Evolutionary conservation across 1,139 yeast genomes (phyloP), one percentile per base, ranked within the genome.

Genomic region (Magnusiomyces fungicola): DNA sequence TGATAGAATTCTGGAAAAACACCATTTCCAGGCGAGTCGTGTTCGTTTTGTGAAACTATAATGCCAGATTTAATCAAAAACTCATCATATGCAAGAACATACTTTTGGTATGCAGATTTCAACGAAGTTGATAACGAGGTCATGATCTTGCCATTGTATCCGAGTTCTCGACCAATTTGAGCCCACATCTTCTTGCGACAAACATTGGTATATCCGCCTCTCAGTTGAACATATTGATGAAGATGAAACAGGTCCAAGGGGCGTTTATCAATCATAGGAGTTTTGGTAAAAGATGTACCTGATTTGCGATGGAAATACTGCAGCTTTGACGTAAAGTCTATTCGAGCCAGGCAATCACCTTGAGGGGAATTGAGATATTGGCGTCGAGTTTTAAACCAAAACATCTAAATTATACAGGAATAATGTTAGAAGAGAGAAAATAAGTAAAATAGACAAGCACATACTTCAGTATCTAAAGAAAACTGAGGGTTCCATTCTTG

Each of bases 51-150:
- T n/a, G 43, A 16, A 6, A 9, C 7, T 3, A 39, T 12, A 7
- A 29, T 22, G 5, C 58, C 57, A 6, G 53, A 45, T 32, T 54
- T 37, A 24, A 50, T 53, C 21, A 69, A 52, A 53, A 63, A 67
- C 24, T 51, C 52, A 39, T 66, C 71, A 50, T 65, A 71, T 1
- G 74, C 73, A 21, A 53, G 52, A 9, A 71, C 53, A 30, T 62
- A 56, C 43, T 60, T 58, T 38, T 58, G 62, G 49, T 71, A 70
- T 1, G 85, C 78, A 1, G 78, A 67, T 60, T 83, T 80, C 52
- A 86, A 68, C 0, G 88, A 76, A 6, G 88, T 79, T 19, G 89
- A 80, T 48, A 83, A 67, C 22, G 89, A 81, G 24, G 87, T 81
- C 78, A 81, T 79, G 43, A 79, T 77, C 56, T 79, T 74, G 2